A percentile compares a stretch with the other conserved stretches of the same genome.
phyloP scores from a whole-genome alignment of 495 filamentous ascomycete species.

The Neurospora intermedia region DNA sequence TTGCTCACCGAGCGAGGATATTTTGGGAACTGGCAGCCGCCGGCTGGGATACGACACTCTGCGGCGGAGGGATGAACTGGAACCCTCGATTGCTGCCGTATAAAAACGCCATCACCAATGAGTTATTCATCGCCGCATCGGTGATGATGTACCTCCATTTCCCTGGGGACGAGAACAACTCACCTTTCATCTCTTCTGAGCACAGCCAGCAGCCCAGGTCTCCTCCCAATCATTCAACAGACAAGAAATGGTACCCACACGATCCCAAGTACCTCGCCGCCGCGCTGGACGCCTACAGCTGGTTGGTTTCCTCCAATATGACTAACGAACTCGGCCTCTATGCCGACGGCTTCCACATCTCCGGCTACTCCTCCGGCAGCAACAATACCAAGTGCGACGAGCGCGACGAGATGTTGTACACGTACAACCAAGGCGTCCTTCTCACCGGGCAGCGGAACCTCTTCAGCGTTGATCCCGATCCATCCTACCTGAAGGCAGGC shows the following conservation, averaged over 20 bases:
- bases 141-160: conserved; percentile 87
- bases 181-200: conserved; percentile 44
- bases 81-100: conserved; percentile 73
- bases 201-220: not conserved
- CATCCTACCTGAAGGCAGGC: conserved; percentile 64
- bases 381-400: conserved; percentile 58
- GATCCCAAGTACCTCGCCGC: conserved; percentile 57
- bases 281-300: conserved; percentile 68
- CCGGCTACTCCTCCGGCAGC: conserved; percentile 41
- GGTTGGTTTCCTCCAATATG: conserved; percentile 75
- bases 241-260: conserved; percentile 29
- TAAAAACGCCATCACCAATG: conserved; percentile 96
- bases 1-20: conserved; percentile 75
- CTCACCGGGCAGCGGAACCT: conserved; percentile 75
- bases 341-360: conserved; percentile 86
- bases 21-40: conserved; percentile 75
- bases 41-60: conserved; percentile 78
- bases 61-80: conserved; percentile 90
- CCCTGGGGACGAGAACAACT: conserved; percentile 62
- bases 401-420: conserved; percentile 82
- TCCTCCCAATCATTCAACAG: not conserved
- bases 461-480: conserved; percentile 58
- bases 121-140: conserved; percentile 76
- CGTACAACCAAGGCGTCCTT: conserved; percentile 95
- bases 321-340: conserved; percentile 68